Evolutionary conservation across 2,329 filamentous ascomycete genomes (phyloP), one percentile per base, ranked within the genome.

Genomic region (Periconia sp.): DNA sequence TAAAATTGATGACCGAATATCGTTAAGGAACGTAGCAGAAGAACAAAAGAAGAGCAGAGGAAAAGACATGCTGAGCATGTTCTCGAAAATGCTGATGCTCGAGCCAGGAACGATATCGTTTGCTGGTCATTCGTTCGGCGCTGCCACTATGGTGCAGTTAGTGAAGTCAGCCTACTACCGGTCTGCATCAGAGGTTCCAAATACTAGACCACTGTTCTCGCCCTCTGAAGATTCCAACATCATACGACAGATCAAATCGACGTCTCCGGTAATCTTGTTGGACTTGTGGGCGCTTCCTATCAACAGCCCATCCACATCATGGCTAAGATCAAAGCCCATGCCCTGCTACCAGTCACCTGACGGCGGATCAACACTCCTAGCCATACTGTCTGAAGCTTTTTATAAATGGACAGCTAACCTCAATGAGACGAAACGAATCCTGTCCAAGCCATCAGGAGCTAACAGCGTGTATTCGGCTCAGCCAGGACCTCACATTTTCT

Each of bases 251-350:
- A 80, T 95, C 50, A 90, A 85, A 0, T 78, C 85, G 1, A 73
- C 76, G 29, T 87, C 82, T 7, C 80, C 87, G 0, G 73, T 84
- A 1, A 78, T 89, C 44, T 75, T 95, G 1, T 79, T 95, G 8
- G 90, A 95, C 59, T 84, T 90, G 71, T 95, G 89, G 89, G 85
- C 84, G 48, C 79, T 92, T 52, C 87, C 89, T 0, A 74, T 92
- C 19, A 74, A 85, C 28, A 82, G 82, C 2, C 79, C 81, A 4
- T 72, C 78, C 26, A 86, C 85, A 2, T 71, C 76, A 8, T 80
- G 84, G 52, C 79, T 95, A 0, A 85, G 82, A 70, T 75, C 84
- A n/a, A 78, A 86, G n/a, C 87, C 89, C 0, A 73, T 95, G 18
- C 90, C 89, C 0, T 80, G 77, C 13, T 90, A 90, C 59, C 49